Percentiles rank a stretch among this genome's conserved stretches.
Evolutionary conservation across 768 basidiomycete species (phyloP).

Genomic region (Crucibulum laeve): DNA sequence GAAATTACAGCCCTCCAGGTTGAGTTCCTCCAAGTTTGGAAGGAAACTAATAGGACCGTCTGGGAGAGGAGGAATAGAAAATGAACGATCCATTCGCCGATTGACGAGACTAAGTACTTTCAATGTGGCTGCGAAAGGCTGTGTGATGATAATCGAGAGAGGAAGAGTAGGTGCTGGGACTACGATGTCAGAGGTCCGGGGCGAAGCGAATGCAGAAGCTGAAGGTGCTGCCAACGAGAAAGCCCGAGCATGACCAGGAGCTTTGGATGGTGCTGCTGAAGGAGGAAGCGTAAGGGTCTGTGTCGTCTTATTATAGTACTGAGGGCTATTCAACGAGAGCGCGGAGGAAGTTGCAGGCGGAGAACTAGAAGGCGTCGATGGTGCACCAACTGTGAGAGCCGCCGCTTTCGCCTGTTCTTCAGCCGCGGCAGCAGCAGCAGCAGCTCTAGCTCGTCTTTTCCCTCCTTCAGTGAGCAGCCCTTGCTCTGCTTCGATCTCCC

Average conservation of each 20-base stretch:
- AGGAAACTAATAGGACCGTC: conserved; percentile 37
- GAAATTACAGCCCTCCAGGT: conserved; percentile 70
- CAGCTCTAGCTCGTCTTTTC: conserved; percentile 57
- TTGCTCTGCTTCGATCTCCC: conserved; percentile 78
- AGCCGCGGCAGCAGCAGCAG: conserved; percentile 30
- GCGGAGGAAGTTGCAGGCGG: conserved; percentile 20
- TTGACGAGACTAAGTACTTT: conserved; percentile 56
- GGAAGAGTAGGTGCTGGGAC: conserved; percentile 70
- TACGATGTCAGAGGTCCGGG: conserved; percentile 19
- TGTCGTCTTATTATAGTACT: conserved; percentile 53
- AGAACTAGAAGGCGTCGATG: conserved; percentile 10
- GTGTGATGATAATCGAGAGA: conserved; percentile 51
- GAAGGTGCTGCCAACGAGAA: conserved; percentile 49
- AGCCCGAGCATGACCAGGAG: conserved; percentile 49
- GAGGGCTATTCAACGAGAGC: conserved; percentile 43
- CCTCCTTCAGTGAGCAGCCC: conserved; percentile 74
- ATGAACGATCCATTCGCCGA: conserved; percentile 62
- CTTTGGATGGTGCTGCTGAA: conserved; percentile 49
- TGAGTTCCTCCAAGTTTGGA: conserved; percentile 69
- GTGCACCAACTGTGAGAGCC: conserved; percentile 19
- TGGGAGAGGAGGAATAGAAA: conserved; percentile 42
- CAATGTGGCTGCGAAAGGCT: conserved; percentile 58
- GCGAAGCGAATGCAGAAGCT: conserved; percentile 12
- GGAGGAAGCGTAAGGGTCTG: conserved; percentile 65
- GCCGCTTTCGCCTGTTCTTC: conserved; percentile 7